phyloP scores from a whole-genome alignment of 116 monocot species.

The Trichopus zeylanicus region DNA sequence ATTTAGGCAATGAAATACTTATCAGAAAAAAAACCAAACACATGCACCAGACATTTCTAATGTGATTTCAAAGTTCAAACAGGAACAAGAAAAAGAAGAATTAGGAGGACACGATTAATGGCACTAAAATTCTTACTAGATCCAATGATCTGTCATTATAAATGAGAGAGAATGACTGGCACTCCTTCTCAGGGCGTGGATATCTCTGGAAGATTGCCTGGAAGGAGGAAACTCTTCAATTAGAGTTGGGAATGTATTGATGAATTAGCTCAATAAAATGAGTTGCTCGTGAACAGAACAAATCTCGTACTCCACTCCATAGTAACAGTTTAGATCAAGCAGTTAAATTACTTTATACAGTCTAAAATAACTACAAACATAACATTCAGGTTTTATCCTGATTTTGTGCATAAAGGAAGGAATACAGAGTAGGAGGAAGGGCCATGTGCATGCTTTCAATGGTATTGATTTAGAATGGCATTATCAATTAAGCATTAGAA shows the following conservation, averaged over 20 bases:
- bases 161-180: slow-evolving; percentile 96
- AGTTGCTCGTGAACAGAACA: no score
- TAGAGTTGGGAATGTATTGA: not conserved
- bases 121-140: slow-evolving; percentile 59
- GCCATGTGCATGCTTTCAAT: no score
- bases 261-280: not conserved
- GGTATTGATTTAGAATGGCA: no score
- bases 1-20: slow-evolving; percentile 1
- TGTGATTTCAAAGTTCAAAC: not conserved
- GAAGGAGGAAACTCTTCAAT: slow-evolving; percentile 1
- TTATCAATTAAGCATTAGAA: no score
- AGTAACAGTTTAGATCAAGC: no score
- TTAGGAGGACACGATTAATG: not conserved
- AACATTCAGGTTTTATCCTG: no score
- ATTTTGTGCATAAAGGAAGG: no score
- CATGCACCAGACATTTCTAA: not conserved
- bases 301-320: no score
- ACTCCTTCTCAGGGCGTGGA: slow-evolving; percentile 97
- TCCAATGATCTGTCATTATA: slow-evolving; percentile 88
- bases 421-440: no score
- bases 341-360: no score
- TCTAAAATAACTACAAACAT: no score
- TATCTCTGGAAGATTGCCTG: slow-evolving; percentile 98
- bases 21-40: not conserved
- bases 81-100: not conserved